Evolutionary conservation across 2,329 filamentous ascomycete genomes (phyloP).

Genomic region (Periconia digitata): DNA sequence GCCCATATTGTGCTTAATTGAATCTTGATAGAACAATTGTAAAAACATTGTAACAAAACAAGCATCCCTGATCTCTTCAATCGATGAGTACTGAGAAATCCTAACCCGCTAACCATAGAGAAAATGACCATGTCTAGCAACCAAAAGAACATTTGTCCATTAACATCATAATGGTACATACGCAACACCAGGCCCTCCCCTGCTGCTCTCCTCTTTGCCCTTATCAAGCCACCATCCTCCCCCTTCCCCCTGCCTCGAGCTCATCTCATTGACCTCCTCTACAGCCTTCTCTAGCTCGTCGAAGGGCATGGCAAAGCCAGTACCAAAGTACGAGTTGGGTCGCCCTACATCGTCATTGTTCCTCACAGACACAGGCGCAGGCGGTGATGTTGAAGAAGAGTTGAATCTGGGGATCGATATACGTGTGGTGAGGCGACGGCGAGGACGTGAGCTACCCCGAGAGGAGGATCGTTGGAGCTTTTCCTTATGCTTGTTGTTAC

Average conservation of each 20-base stretch:
- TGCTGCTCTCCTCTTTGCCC: background rate
- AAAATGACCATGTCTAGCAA: no score
- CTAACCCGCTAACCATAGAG: no score
- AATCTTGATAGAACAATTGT: no score
- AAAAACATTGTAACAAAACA: no score
- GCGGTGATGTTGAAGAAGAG: background rate
- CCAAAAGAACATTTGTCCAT: no score
- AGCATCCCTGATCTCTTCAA: no score
- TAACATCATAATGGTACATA: background rate
- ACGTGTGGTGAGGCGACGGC: background rate
- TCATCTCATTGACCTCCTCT: constrained; percentile 1
- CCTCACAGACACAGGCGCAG: background rate
- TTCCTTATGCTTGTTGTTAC: background rate
- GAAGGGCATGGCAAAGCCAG: background rate
- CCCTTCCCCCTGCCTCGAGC: background rate
- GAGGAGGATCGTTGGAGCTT: background rate
- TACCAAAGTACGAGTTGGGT: background rate
- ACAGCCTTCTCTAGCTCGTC: background rate
- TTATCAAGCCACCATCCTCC: background rate
- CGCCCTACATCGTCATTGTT: background rate
- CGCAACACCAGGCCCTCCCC: background rate
- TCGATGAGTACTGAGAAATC: no score
- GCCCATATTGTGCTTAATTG: no score
- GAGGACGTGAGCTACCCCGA: background rate
- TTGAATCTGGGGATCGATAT: background rate